Evolutionary conservation across 164 flowering plant species (phyloP), one percentile per base, ranked within the genome.

Genomic region (Amborella trichopoda): DNA sequence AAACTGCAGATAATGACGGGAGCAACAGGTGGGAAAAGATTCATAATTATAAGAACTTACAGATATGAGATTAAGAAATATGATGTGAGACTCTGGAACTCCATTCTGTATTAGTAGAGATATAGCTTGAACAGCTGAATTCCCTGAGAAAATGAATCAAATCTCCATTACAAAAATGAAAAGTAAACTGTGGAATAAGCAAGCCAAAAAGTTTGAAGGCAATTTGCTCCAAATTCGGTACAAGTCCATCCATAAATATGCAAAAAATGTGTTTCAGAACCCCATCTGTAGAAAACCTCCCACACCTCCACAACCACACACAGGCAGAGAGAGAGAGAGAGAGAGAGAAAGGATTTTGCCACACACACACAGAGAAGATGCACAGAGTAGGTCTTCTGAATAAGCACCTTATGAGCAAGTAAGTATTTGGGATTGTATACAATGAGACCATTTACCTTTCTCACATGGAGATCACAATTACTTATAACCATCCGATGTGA

Each of bases 41-140:
- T n/a, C n/a, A n/a, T n/a, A n/a, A n/a, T n/a, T n/a, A 33, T 2
- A 26, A 11, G 18, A 13, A 62, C 99, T 80, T 69, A 91, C 99
- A 48, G 99, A 90, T 53, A 90, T 90, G 52, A 90, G 91, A 69
- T 90, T 90, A 28, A 90, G 94, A 72, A 90, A 90, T 66, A 90
- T 83, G 62, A 90, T 86, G 65, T 90, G 77, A 54, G 74, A 56
- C 66, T 90, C 97, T 10, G 97, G 95, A 2, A 91, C 98, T 26
- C 98, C 98, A 62, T 87, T 91, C 63, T 56, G 59, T 54, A 87
- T 64, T 5, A 91, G 86, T 50, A 91, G 65, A 17, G 80, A 73
- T 55, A 91, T 84, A 27, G 98, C 98, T 64, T 91, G 79, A 43
- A 80, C 90, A 28, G 98, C 98, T 1, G 96, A 91, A 60, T 91